Evolutionary conservation across 345 rosid genomes (phyloP).

Genomic region (Pugionium cornutum): DNA sequence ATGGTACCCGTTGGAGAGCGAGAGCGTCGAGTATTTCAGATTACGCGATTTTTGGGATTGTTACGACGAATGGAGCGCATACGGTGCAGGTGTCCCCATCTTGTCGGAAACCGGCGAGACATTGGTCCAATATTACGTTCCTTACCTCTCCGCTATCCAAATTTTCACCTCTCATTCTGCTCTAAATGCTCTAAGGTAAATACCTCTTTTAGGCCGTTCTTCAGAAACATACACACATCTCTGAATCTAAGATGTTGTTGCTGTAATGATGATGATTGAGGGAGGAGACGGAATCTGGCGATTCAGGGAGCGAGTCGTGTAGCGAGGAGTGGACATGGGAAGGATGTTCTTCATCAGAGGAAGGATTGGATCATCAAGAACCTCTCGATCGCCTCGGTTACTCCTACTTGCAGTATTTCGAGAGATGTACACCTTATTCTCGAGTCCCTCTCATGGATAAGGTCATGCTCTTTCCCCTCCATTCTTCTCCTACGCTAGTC

Average conservation of each 20-base stretch:
- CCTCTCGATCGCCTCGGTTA: constrained; percentile 70
- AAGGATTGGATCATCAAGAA: constrained; percentile 75
- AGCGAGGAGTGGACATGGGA: constrained; percentile 87
- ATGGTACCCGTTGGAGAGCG: constrained; percentile 87
- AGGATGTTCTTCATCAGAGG: constrained; percentile 80
- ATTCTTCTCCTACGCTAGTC: background rate
- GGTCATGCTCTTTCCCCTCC: constrained; percentile 44
- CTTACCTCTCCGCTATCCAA: constrained; percentile 94
- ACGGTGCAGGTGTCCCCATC: constrained; percentile 96
- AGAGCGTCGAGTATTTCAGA: constrained; percentile 74
- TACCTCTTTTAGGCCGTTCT: background rate
- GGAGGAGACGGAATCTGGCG: constrained; percentile 67
- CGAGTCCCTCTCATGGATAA: constrained; percentile 98
- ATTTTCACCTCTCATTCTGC: constrained; percentile 75
- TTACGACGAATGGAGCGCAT: constrained; percentile 97
- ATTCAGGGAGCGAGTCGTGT: constrained; percentile 73
- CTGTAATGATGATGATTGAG: constrained; percentile 16
- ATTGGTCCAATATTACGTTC: constrained; percentile 90
- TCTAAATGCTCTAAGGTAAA: constrained; percentile 59
- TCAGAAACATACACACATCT: constrained; percentile 1
- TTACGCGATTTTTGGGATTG: constrained; percentile 80
- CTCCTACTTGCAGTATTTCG: constrained; percentile 75
- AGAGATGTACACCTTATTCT: constrained; percentile 80
- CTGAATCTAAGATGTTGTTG: constrained; percentile 27
- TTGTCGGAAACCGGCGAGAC: constrained; percentile 56